Conservation (phyloP, 768 basidiomycete genomes). For the Trametes maxima region DNA sequence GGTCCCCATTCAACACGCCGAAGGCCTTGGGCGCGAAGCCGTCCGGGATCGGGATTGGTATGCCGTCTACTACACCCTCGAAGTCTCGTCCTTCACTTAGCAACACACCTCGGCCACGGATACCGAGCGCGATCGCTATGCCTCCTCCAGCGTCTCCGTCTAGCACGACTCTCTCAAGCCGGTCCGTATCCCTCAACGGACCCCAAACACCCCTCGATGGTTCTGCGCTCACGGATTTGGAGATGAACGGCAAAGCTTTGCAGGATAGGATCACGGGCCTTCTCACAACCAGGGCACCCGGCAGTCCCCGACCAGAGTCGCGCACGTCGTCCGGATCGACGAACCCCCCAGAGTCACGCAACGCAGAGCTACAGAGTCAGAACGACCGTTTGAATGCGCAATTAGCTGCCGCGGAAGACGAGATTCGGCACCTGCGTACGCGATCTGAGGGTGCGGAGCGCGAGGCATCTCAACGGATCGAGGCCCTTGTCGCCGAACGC, state of each 20-base stretch:
- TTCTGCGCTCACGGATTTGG: conserved; percentile 37
- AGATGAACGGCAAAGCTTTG: conserved; percentile 42
- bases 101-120: conserved; percentile 60
- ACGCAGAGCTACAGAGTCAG: conserved; percentile 39
- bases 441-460: conserved; percentile 23
- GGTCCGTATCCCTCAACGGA: conserved; percentile 44
- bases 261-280: conserved; percentile 54
- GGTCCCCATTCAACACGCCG: conserved; percentile 71
- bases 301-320: conserved; percentile 40
- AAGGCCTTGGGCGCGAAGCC: conserved; percentile 49
- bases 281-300: conserved; percentile 36
- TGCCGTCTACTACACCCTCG: conserved; percentile 44
- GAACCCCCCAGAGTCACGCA: conserved; percentile 37
- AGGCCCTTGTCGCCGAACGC: conserved; percentile 44
- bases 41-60: conserved; percentile 39
- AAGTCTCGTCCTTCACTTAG: conserved; percentile 39
- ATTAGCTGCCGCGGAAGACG: conserved; percentile 67
- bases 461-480: conserved; percentile 23
- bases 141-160: conserved; percentile 75
- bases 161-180: conserved; percentile 34
- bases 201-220: conserved; percentile 18
- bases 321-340: conserved; percentile 38
- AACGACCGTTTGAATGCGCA: conserved; percentile 47
- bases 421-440: conserved; percentile 61
- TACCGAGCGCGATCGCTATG: conserved; percentile 79